A percentile compares a stretch with the other conserved stretches of the same genome.
Conservation (phyloP, 192 early-diverging fungal species). For the Pilobolus umbonatus region DNA sequence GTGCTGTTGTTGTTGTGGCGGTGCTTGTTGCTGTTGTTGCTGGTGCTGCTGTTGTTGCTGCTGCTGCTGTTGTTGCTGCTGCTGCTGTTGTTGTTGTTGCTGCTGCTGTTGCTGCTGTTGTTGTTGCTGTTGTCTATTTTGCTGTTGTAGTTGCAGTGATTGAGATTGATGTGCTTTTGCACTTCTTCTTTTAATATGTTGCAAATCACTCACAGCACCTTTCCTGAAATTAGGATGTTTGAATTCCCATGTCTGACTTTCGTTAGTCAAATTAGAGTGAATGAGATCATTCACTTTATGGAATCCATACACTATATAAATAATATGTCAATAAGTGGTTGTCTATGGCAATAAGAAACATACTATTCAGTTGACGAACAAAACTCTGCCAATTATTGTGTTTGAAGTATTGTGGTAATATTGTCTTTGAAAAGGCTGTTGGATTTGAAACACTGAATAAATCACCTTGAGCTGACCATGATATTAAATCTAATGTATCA, state of each 20-base stretch:
- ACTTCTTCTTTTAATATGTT: conserved; percentile 39
- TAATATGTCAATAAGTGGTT: background rate
- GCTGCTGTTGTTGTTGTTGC: conserved; percentile 4
- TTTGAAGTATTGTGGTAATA: conserved; percentile 85
- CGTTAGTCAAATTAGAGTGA: conserved; percentile 50
- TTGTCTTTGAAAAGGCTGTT: conserved; percentile 70
- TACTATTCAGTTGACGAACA: conserved; percentile 83
- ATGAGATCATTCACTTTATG: conserved; percentile 52
- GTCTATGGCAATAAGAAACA: background rate
- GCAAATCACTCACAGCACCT: conserved; percentile 44
- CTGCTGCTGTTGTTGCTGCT: conserved; percentile 5
- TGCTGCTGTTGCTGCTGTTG: conserved; percentile 16
- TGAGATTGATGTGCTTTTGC: conserved; percentile 18
- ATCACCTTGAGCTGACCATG: conserved; percentile 80
- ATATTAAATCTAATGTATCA: conserved; percentile 54
- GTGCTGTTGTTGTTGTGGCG: background rate
- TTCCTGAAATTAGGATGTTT: conserved; percentile 80
- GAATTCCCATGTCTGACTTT: conserved; percentile 84
- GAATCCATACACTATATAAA: conserved; percentile 43
- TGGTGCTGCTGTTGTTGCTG: background rate
- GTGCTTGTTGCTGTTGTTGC: background rate
- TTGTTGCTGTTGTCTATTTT: conserved; percentile 5
- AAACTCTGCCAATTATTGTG: conserved; percentile 92
- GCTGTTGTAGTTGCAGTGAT: conserved; percentile 6
- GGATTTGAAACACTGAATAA: conserved; percentile 86